Evolutionary conservation across 2,329 filamentous ascomycete species (phyloP), one percentile per base, ranked within the genome.

Genomic region (Ramularia endophylla): DNA sequence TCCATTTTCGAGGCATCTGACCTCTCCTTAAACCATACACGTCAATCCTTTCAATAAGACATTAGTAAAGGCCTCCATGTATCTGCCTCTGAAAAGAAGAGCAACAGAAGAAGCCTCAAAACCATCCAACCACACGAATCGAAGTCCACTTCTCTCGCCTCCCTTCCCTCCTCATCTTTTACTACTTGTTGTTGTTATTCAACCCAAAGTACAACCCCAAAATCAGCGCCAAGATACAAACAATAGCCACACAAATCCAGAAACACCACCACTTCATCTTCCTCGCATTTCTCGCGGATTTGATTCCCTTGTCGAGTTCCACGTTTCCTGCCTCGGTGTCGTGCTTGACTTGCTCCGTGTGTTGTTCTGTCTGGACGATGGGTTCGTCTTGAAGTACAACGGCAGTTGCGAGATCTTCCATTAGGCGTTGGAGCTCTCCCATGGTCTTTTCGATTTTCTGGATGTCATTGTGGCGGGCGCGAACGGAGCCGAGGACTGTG

Each of bases 231-330:
- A 77, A 38, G 30, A 77, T 71, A 40, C 65, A 52, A 18, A 72
- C 48, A 46, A 75, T 73, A 17, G 66, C 45, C 15, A 74, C 54
- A 19, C 66, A 57, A 33, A 88, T 70, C 47, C 79, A 65, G 47
- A 85, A 68, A 59, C 82, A 86, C 75, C 78, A 87, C 85, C 86
- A 89, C 73, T 90, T 90, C 66, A 87, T 76, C 70, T 80, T 85
- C 56, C 84, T 76, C 54, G 77, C 75, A 54, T 78, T 74, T 51
- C 76, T 72, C 36, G 84, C 85, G 55, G 76, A 75, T 50, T 76
- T 71, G 53, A 83, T 85, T 45, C 81, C 85, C 58, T 78, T 72
- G 52, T 75, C 73, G 46, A 90, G 77, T 47, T 74, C 75, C 9
- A 84, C 82, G 55, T 81, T 70, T 43, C 76, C 68, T 6, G 22